Conservation (phyloP, 2,329 filamentous ascomycete genomes). For the Talaromyces rugulosus region DNA sequence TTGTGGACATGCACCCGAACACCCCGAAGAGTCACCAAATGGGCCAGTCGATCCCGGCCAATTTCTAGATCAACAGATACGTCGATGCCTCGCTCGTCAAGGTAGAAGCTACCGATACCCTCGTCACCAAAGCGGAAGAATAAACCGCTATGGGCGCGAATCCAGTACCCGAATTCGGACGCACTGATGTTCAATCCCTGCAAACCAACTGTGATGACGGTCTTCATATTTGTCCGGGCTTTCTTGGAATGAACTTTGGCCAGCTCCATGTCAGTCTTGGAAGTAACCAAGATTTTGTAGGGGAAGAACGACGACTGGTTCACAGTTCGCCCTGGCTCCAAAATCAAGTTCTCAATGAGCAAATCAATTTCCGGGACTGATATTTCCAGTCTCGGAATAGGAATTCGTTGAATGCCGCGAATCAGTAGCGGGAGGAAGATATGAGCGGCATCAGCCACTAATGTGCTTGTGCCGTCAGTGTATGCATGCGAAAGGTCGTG, state of each 20-base stretch:
- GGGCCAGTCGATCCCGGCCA: constrained; percentile 70
- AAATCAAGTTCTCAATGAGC: constrained; percentile 81
- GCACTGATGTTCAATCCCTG: constrained; percentile 80
- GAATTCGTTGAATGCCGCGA: constrained; percentile 76
- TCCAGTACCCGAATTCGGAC: constrained; percentile 84
- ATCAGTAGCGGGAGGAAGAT: constrained; percentile 77
- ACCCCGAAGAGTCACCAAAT: constrained; percentile 70
- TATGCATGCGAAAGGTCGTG: constrained; percentile 65
- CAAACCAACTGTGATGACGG: constrained; percentile 70
- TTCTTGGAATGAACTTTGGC: constrained; percentile 67
- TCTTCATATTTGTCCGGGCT: constrained; percentile 64
- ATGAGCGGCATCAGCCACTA: constrained; percentile 71
- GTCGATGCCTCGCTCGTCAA: constrained; percentile 85
- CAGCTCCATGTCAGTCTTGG: constrained; percentile 81
- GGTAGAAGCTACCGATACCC: constrained; percentile 77
- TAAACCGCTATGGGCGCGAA: constrained; percentile 68
- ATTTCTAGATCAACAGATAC: constrained; percentile 81
- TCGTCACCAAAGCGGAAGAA: constrained; percentile 72
- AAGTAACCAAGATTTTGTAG: constrained; percentile 74
- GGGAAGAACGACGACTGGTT: constrained; percentile 87
- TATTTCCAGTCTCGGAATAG: constrained; percentile 85
- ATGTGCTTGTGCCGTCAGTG: constrained; percentile 61
- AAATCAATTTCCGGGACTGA: constrained; percentile 79
- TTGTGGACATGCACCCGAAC: constrained; percentile 83
- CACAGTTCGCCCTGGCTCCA: constrained; percentile 80